Base-by-base conservation (phyloP, 768 basidiomycete species). In the Pleurotus giganteus region DNA sequence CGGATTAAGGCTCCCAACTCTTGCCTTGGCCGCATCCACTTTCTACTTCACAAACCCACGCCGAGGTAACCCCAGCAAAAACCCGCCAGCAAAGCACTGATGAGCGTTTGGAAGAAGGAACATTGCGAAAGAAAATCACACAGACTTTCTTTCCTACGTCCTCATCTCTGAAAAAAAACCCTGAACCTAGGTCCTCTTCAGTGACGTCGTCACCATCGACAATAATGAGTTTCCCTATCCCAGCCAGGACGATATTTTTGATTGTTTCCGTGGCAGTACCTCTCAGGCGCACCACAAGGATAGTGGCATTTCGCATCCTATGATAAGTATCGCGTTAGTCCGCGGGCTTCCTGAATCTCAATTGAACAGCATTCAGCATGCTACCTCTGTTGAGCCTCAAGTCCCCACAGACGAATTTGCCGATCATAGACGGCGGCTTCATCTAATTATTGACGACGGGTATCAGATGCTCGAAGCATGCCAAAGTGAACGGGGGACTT, bases 181-280 rank as follows among this genome's bases (percentile, higher is more conserved):
- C 91, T 3, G 86, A 82, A 11, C 94, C 94, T 29, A 98, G 81
- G 72, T 98, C 97, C 67, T 92, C 87, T 66, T 88, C 85, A 17
- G 74, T 65, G 29, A 99, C 91, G 11, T 80, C 73, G 58, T 83
- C 85, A 19, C 77, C 75, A 71, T 99, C 97, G 61, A 91, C 79
- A 36, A 98, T 79, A 57, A 97, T 75, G 57, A 99, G 73, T 66
- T 84, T 87, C 23, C 97, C 97, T 54, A 99, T 91, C 36, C 97
- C 97, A 8, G 97, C 91, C 44, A 99, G 81, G 15, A 98, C 96
- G 66, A 99, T 89, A 66, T 99, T 99, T 73, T 98, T 99, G 70
- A 98, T 89, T 13, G 88, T 83, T 68, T 99, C 97, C 5, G 94
- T 93, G 36, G 97, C 94, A 34, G 89, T 81, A 2, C 94, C 92